Conservation (phyloP, 352 stramenopile genomes). For the Pythium scleroteichum region DNA sequence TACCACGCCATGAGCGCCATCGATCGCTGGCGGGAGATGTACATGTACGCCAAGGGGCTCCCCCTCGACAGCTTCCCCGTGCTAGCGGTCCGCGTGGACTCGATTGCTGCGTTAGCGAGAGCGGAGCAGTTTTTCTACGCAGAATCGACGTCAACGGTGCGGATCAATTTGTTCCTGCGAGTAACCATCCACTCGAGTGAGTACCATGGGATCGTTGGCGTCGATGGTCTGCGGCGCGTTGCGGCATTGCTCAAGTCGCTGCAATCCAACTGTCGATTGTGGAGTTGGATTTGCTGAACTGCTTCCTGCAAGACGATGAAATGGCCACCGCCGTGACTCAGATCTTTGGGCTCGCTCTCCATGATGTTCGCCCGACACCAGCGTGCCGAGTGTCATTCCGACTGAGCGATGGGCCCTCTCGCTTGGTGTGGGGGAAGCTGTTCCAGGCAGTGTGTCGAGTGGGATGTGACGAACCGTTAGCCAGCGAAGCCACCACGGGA, state of each 20-base stretch:
- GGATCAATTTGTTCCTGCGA: constrained; percentile 4
- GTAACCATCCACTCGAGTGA: not conserved
- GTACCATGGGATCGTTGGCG: not conserved
- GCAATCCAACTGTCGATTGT: constrained; percentile 9
- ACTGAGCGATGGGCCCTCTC: not conserved
- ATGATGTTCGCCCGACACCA: not conserved
- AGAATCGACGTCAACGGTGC: not conserved
- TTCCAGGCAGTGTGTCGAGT: constrained; percentile 18
- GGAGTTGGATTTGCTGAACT: constrained; percentile 5
- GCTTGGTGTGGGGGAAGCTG: not conserved
- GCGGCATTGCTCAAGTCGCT: not conserved
- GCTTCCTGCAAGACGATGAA: not conserved
- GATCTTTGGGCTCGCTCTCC: constrained; percentile 8
- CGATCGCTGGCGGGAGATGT: constrained; percentile 17
- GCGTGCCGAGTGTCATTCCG: constrained; percentile 7
- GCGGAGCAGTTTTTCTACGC: constrained; percentile 9
- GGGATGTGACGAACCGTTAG: not conserved
- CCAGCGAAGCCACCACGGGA: not conserved
- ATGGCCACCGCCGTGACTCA: not conserved
- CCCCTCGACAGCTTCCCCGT: constrained; percentile 8
- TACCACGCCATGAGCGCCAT: constrained; percentile 7
- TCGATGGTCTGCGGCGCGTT: constrained; percentile 5
- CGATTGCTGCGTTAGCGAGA: not conserved
- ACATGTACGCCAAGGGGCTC: constrained; percentile 15
- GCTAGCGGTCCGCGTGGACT: constrained; percentile 1